phyloP scores from a whole-genome alignment of 2,329 filamentous ascomycete species.

The Beauveria caledonica region DNA sequence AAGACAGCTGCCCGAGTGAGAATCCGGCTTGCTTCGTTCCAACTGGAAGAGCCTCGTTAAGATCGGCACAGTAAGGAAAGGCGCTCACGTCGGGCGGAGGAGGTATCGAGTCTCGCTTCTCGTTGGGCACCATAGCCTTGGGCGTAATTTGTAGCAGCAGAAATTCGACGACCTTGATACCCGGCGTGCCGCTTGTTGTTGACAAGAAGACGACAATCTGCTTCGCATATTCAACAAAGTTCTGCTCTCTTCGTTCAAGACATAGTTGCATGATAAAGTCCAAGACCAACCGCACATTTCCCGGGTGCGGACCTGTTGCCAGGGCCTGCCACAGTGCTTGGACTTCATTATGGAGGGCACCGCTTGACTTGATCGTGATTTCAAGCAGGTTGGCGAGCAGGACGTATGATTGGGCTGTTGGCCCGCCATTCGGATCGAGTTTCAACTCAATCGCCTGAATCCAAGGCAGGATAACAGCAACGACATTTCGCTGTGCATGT shows the following conservation, averaged over 20 bases:
- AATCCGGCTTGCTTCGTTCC: constrained; percentile 90
- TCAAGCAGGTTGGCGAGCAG: constrained; percentile 90
- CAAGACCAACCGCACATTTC: constrained; percentile 87
- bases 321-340: constrained; percentile 96
- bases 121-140: constrained; percentile 92
- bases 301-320: constrained; percentile 83
- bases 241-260: constrained; percentile 88
- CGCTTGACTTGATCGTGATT: constrained; percentile 88
- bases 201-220: constrained; percentile 96
- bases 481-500: constrained; percentile 82
- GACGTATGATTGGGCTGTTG: constrained; percentile 88
- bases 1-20: constrained; percentile 82
- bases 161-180: constrained; percentile 89
- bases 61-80: constrained; percentile 83
- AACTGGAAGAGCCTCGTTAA: constrained; percentile 69
- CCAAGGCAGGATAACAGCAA: constrained; percentile 92
- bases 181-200: constrained; percentile 63
- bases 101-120: constrained; percentile 62
- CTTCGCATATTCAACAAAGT: constrained; percentile 96
- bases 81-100: constrained; percentile 64
- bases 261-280: constrained; percentile 96
- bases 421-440: constrained; percentile 82
- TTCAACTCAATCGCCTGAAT: constrained; percentile 90
- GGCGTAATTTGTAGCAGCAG: constrained; percentile 84
- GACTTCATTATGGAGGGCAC: constrained; percentile 86